Evolutionary conservation across 352 stramenopile species (phyloP).

Genomic region (Elongisporangium undulatum): DNA sequence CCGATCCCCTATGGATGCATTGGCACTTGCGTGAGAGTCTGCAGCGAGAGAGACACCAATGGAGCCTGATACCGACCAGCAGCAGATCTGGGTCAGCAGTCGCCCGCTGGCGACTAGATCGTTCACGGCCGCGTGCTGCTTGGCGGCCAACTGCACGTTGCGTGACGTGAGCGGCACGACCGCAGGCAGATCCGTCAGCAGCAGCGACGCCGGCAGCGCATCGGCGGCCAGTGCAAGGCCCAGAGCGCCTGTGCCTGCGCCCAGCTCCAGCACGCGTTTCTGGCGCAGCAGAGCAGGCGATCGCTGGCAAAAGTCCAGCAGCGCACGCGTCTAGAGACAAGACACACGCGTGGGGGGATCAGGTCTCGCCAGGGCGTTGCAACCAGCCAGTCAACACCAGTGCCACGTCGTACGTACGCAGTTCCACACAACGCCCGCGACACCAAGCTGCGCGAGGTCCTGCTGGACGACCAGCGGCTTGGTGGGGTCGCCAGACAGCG

Average conservation of each 20-base stretch:
- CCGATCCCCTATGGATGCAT: neutral
- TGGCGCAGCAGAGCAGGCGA: constrained; percentile 20
- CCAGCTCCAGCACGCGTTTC: constrained; percentile 47
- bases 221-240: constrained; percentile 32
- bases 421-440: constrained; percentile 74
- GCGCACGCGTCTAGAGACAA: constrained; percentile 30
- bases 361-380: neutral
- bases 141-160: constrained; percentile 25
- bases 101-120: constrained; percentile 10
- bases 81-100: constrained; percentile 21
- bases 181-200: constrained; percentile 47
- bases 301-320: constrained; percentile 35
- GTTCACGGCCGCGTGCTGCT: constrained; percentile 17
- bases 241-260: constrained; percentile 46
- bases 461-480: constrained; percentile 28
- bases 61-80: constrained; percentile 24
- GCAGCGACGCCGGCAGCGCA: constrained; percentile 20
- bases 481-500: constrained; percentile 6
- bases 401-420: constrained; percentile 28
- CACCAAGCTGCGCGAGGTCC: constrained; percentile 37
- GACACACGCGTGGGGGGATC: neutral
- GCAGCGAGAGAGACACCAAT: constrained; percentile 7
- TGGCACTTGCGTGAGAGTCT: constrained; percentile 2
- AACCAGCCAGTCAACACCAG: neutral
- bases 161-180: constrained; percentile 37